Evolutionary conservation across 257 asterid species (phyloP).

Genomic region (Verbascum thapsus): DNA sequence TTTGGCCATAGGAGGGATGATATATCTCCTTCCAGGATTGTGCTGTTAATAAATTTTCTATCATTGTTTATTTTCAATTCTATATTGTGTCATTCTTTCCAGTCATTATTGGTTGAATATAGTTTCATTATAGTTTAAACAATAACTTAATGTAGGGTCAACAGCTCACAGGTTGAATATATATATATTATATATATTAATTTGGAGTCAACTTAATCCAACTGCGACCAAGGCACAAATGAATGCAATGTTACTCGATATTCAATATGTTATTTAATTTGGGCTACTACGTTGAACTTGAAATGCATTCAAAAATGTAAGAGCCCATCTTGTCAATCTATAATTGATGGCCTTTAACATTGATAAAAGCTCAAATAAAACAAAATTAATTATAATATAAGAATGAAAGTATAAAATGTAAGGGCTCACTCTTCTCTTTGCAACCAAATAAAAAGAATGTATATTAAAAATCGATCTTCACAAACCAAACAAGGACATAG

Average conservation of each 20-base stretch:
- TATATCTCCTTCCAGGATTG: slow-evolving; percentile 6
- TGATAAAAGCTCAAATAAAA: no score
- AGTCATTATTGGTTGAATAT: not conserved
- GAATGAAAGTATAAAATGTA: no score
- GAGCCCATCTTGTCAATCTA: no score
- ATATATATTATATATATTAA: not conserved
- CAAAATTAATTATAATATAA: no score
- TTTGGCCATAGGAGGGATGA: slow-evolving; percentile 25
- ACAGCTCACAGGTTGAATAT: no score
- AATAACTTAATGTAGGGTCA: not conserved
- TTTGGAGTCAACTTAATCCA: not conserved
- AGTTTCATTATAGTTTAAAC: not conserved
- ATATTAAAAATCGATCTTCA: no score
- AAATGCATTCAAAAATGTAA: no score
- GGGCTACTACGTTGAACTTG: no score
- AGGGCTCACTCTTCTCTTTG: no score
- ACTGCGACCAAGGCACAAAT: not conserved
- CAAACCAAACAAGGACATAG: no score
- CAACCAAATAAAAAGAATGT: no score
- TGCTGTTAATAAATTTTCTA: slow-evolving; percentile 22
- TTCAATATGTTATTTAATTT: not conserved
- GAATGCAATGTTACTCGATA: not conserved
- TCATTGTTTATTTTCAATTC: not conserved
- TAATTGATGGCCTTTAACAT: no score
- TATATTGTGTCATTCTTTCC: not conserved